Evolutionary conservation across 345 rosid species (phyloP), one percentile per base, ranked within the genome.

Genomic region (Populus deltoides): DNA sequence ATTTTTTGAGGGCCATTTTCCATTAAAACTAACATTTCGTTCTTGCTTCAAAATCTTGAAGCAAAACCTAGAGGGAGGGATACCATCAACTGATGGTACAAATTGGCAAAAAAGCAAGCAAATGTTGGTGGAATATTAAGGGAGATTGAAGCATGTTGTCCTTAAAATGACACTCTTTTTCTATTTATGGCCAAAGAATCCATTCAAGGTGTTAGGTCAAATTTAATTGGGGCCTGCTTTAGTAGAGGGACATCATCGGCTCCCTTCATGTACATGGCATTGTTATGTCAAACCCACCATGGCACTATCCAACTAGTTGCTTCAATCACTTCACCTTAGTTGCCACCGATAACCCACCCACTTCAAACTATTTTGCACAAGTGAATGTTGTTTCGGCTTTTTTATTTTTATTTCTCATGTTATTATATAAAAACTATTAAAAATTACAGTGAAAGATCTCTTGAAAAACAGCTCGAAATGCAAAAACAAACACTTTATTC

Each of bases 201-300:
- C 69, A 63, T 73, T 27, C 59, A 71, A 8, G 71, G 25, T 61
- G 75, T 47, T 69, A 38, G 25, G 72, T 83, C 77, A 45, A 18
- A 71, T 41, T 25, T 17, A 38, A 36, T 53, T 59, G 66, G 35
- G 68, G 70, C 47, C 8, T 79, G 29, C 69, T 73, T 62, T 17
- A 17, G 45, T 63, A 63, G 69, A 53, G 69, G 59, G 67, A 70
- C 38, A 35, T 33, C 39, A 18, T 8, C 25, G 66, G 51, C 12
- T 38, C 24, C 33, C 38, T 38, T 12, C 35, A 10, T 38, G 62
- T 31, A 36, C 49, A 66, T 74, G 65, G 51, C 31, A 65, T 70
- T 49, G 8, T 9, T n/a, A 57, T 82, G 75, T 51, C 62, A 35
- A 72, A 66, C 75, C 68, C 86, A 77, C 86, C 78, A 76, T 76